Evolutionary conservation across 2,329 filamentous ascomycete species (phyloP).

Genomic region (Fusarium pseudoanthophilum): DNA sequence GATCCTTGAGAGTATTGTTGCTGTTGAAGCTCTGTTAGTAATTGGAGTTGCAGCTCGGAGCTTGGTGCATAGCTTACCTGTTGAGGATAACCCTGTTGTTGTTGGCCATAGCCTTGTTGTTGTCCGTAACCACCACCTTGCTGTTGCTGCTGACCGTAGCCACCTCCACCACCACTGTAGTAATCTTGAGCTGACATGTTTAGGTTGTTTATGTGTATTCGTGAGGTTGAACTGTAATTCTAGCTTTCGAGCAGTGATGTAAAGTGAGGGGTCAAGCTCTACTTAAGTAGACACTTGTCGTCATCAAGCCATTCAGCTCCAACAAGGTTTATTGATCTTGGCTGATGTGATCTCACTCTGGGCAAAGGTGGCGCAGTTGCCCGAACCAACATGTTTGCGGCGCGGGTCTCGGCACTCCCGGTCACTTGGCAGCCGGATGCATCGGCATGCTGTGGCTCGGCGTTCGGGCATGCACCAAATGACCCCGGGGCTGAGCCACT

Average conservation of each 20-base stretch:
- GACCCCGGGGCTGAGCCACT: slow-evolving; percentile 2
- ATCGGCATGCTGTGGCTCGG: slow-evolving; percentile 34
- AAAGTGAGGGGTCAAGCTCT: slow-evolving; percentile 17
- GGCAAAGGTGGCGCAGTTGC: slow-evolving; percentile 30
- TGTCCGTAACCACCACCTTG: slow-evolving; percentile 13
- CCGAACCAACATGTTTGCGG: neutral
- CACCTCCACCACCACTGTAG: slow-evolving; percentile 29
- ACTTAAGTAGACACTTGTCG: slow-evolving; percentile 24
- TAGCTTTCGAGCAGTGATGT: neutral
- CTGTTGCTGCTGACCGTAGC: slow-evolving; percentile 17
- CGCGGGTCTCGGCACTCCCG: slow-evolving; percentile 25
- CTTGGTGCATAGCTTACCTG: slow-evolving; percentile 13
- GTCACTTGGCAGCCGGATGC: slow-evolving; percentile 37
- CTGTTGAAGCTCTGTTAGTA: slow-evolving; percentile 1
- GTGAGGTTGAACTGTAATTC: neutral
- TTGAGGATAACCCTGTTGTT: slow-evolving; percentile 35
- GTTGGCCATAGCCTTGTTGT: slow-evolving; percentile 25
- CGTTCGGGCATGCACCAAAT: neutral
- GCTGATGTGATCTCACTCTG: slow-evolving; percentile 35
- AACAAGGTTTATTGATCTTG: slow-evolving; percentile 14
- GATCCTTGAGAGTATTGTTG: slow-evolving; percentile 35
- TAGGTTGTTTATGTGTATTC: neutral
- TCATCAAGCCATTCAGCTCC: slow-evolving; percentile 23
- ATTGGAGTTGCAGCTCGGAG: fast-evolving
- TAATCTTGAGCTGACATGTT: slow-evolving; percentile 43